Evolutionary conservation across 2,329 filamentous ascomycete species (phyloP).

Genomic region (Cladosporium sphaerospermum): DNA sequence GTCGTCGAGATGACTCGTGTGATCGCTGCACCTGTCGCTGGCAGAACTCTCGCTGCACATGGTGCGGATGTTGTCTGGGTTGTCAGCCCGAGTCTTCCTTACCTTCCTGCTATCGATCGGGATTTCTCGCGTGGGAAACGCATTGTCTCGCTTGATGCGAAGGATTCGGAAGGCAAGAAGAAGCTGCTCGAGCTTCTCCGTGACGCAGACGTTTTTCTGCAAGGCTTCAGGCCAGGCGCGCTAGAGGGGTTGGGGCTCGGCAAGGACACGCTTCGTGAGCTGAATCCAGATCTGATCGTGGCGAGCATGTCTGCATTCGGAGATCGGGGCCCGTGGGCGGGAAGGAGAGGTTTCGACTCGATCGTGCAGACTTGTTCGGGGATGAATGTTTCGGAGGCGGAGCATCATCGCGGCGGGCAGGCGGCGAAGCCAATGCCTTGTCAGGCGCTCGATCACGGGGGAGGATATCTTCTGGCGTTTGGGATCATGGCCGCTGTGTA

Average conservation of each 20-base stretch:
- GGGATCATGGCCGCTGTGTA: conserved; percentile 50
- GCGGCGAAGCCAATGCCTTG: conserved; percentile 43
- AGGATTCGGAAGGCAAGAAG: conserved; percentile 19
- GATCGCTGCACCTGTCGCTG: conserved; percentile 26
- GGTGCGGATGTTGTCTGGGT: conserved; percentile 29
- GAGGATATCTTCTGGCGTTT: conserved; percentile 50
- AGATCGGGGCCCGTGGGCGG: conserved; percentile 40
- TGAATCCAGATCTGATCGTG: conserved; percentile 43
- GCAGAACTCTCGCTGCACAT: conserved; percentile 25
- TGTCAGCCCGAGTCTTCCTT: conserved; percentile 22
- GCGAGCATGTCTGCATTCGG: conserved; percentile 52
- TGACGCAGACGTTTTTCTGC: conserved; percentile 39
- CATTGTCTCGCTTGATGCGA: conserved; percentile 31
- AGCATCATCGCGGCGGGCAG: conserved; percentile 37
- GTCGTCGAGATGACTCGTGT: conserved; percentile 25
- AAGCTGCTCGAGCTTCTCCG: conserved; percentile 29
- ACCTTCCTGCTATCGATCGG: conserved; percentile 23
- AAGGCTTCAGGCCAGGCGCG: conserved; percentile 44
- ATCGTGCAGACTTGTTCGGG: conserved; percentile 51
- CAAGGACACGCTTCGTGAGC: conserved; percentile 31
- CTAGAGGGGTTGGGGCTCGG: conserved; percentile 41
- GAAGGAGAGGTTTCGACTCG: conserved; percentile 50
- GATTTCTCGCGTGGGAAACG: conserved; percentile 25
- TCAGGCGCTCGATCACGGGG: conserved; percentile 52
- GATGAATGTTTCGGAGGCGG: conserved; percentile 51